Conservation (phyloP, 306 rosid genomes). For the Morella rubra region DNA sequence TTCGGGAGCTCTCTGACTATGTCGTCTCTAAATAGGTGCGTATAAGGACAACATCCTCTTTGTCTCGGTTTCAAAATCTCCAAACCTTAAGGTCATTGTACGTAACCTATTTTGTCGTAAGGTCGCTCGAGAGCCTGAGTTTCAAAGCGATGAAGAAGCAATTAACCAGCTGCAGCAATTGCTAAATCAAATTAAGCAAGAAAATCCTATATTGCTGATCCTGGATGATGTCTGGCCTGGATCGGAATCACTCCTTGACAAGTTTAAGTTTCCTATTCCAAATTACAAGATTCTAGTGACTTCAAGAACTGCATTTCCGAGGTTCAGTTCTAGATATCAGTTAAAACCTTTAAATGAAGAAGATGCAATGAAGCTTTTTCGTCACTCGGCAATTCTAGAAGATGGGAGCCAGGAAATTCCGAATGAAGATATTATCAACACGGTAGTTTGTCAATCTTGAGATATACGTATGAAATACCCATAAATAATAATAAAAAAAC, state of each 20-base stretch:
- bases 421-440: constrained; percentile 26
- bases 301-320: constrained; percentile 44
- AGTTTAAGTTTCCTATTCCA: constrained; percentile 30
- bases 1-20: constrained; percentile 9
- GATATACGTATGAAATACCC: not conserved
- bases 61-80: constrained; percentile 36
- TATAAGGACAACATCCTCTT: constrained; percentile 50
- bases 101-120: constrained; percentile 32
- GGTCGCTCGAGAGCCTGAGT: constrained; percentile 27
- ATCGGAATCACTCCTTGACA: constrained; percentile 47
- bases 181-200: constrained; percentile 18
- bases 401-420: constrained; percentile 23
- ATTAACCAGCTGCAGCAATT: constrained; percentile 29
- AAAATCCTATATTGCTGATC: constrained; percentile 43
- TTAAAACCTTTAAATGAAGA: constrained; percentile 36
- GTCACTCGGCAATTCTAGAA: constrained; percentile 34
- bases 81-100: constrained; percentile 40
- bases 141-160: constrained; percentile 43
- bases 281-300: constrained; percentile 62
- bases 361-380: constrained; percentile 51
- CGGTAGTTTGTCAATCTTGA: constrained; percentile 34
- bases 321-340: constrained; percentile 17
- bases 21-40: constrained; percentile 33
- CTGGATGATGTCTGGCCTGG: constrained; percentile 70
- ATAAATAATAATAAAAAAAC: not conserved